phyloP scores from a whole-genome alignment of 768 basidiomycete genomes.

The Mycena pura region DNA sequence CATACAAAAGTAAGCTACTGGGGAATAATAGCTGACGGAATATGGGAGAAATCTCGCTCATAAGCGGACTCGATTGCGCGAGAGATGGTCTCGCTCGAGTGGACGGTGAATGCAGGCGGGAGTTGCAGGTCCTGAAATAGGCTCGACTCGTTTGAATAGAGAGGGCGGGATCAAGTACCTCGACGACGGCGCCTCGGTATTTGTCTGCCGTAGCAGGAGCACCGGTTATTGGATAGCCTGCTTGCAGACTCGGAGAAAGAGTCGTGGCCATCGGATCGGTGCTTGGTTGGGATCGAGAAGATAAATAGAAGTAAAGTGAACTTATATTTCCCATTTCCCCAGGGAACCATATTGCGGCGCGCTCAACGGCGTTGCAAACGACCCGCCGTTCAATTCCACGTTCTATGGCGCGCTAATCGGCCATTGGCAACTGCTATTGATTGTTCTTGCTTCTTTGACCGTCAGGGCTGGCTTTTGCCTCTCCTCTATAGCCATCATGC shows the following conservation, averaged over 20 bases:
- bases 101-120: slow-evolving; percentile 87
- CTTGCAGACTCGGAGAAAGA: neutral
- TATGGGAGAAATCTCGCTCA: slow-evolving; percentile 92
- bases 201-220: neutral
- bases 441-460: too few relatives aligned
- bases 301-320: too few relatives aligned
- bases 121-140: slow-evolving; percentile 71
- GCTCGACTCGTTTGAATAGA: neutral
- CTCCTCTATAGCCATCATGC: slow-evolving; percentile 15
- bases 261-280: slow-evolving; percentile 17
- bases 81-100: slow-evolving; percentile 70
- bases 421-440: too few relatives aligned
- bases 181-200: slow-evolving; percentile 19
- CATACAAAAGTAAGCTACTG: neutral
- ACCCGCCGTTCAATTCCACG: too few relatives aligned
- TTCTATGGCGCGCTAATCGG: too few relatives aligned
- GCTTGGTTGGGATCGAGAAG: too few relatives aligned
- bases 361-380: too few relatives aligned
- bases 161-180: neutral
- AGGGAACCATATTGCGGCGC: too few relatives aligned
- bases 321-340: too few relatives aligned
- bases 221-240: neutral
- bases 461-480: too few relatives aligned
- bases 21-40: slow-evolving; percentile 63
- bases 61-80: slow-evolving; percentile 87